Evolutionary conservation across 352 stramenopile species (phyloP).

Genomic region (Globisporangium echinulatum): DNA sequence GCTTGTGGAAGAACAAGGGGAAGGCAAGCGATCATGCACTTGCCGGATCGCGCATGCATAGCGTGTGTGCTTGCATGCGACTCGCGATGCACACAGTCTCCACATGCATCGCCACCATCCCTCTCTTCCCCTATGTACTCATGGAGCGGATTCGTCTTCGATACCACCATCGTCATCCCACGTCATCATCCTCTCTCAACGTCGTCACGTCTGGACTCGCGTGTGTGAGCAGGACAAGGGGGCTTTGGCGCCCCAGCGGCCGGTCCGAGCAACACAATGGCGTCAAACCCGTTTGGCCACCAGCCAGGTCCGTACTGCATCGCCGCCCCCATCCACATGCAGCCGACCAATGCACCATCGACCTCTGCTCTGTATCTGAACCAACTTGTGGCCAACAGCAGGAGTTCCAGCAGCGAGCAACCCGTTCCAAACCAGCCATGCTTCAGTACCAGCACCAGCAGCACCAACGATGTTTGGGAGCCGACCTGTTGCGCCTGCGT

Average conservation of each 20-base stretch:
- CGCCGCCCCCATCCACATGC: not conserved
- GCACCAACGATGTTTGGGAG: constrained; percentile 25
- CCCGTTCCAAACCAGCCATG: not conserved
- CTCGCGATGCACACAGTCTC: not conserved
- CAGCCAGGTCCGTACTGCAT: constrained; percentile 23
- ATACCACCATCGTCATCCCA: not conserved
- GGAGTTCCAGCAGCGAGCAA: not conserved
- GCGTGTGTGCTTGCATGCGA: not conserved
- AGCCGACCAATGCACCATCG: not conserved
- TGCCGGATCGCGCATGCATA: not conserved
- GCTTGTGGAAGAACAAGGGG: not conserved
- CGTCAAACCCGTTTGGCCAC: constrained; percentile 27
- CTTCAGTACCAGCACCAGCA: constrained; percentile 4
- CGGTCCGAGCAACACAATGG: constrained; percentile 1
- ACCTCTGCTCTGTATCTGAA: not conserved
- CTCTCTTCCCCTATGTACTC: too few relatives aligned
- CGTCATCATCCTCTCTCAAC: not conserved
- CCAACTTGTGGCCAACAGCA: not conserved
- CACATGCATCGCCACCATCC: not conserved
- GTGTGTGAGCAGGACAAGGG: not conserved
- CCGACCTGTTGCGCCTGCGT: constrained; percentile 8
- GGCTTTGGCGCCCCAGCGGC: constrained; percentile 3
- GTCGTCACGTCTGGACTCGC: not conserved
- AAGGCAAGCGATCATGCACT: not conserved
- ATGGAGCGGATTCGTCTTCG: not conserved